Conservation (phyloP, 2,329 filamentous ascomycete species). For the Davidsoniella neocaledoniae region DNA sequence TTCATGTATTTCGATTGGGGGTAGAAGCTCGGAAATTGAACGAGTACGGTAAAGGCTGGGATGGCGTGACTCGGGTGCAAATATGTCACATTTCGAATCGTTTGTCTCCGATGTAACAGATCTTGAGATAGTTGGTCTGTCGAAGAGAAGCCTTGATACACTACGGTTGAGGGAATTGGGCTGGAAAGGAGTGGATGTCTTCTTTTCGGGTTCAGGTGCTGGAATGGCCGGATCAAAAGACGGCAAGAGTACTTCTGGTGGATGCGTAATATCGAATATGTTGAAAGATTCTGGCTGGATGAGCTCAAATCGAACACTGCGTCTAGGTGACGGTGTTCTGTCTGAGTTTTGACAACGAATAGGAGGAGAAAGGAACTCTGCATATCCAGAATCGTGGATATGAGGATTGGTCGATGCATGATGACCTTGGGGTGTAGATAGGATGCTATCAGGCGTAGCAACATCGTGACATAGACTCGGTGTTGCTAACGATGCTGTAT, state of each 20-base stretch:
- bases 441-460: constrained; percentile 14
- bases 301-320: too few species aligned
- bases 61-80: not conserved
- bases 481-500: constrained; percentile 14
- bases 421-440: constrained; percentile 14
- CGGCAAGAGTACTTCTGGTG: not conserved
- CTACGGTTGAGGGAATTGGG: not conserved
- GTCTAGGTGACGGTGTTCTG: not conserved
- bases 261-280: not conserved
- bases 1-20: not conserved
- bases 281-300: too few species aligned
- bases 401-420: not conserved
- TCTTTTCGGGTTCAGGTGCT: constrained; percentile 1
- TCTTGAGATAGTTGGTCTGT: too few species aligned
- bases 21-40: constrained; percentile 6
- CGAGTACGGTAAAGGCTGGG: not conserved
- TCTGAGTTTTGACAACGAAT: not conserved
- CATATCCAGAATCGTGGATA: constrained; percentile 1
- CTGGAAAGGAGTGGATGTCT: not conserved
- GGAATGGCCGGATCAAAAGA: not conserved
- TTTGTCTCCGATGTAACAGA: not conserved
- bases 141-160: constrained; percentile 7
- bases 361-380: not conserved
- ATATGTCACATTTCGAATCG: not conserved
- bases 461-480: constrained; percentile 15